Conservation (phyloP, 1,139 yeast genomes). For the Debaryomyces psychrophilus region DNA sequence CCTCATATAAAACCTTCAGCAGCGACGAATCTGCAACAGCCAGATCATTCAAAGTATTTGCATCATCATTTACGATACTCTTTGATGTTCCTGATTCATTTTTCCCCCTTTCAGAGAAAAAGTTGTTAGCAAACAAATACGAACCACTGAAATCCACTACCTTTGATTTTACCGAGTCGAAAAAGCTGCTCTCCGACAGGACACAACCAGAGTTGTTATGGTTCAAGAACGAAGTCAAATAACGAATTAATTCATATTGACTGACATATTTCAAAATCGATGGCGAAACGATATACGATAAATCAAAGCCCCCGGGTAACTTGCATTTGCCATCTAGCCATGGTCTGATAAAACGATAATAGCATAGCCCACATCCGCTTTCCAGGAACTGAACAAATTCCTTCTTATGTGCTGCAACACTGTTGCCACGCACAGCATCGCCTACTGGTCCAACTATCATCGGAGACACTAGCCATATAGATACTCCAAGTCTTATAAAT, state of each 20-base stretch:
- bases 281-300: slow-evolving; percentile 2
- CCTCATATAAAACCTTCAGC: slow-evolving; percentile 25
- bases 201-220: neutral
- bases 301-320: neutral
- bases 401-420: slow-evolving; percentile 3
- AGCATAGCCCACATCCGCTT: slow-evolving; percentile 45
- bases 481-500: slow-evolving; percentile 41
- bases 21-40: slow-evolving; percentile 7
- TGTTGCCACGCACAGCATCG: slow-evolving; percentile 2
- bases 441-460: slow-evolving; percentile 21
- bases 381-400: slow-evolving; percentile 30
- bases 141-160: neutral
- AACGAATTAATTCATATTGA: neutral
- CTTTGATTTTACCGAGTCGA: slow-evolving; percentile 6
- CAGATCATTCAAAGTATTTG: neutral
- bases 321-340: slow-evolving; percentile 29
- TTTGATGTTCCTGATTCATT: neutral
- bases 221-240: neutral
- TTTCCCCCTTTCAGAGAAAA: neutral
- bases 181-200: neutral
- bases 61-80: neutral
- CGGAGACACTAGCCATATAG: slow-evolving; percentile 59
- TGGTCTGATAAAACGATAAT: slow-evolving; percentile 36
- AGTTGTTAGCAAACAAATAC: slow-evolving; percentile 1
- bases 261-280: neutral